A percentile compares a stretch with the other conserved stretches of the same genome.
Evolutionary conservation across 306 rosid genomes (phyloP).

Genomic region (Vigna trinervia): DNA sequence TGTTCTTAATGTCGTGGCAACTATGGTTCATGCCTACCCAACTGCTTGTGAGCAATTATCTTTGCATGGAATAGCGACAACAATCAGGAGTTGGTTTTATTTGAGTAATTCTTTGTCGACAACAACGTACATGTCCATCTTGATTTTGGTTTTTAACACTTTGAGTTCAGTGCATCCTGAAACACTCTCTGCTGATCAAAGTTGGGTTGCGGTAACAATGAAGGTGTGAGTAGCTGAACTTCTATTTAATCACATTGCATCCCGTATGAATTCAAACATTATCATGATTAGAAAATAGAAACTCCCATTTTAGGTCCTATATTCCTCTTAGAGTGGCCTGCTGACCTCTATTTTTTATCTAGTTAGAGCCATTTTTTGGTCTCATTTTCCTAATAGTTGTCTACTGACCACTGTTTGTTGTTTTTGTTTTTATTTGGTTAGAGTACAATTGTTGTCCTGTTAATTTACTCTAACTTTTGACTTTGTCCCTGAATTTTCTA

Average conservation of each 20-base stretch:
- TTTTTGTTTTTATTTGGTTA: background rate
- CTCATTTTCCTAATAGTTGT: slow-evolving; percentile 19
- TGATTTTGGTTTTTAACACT: slow-evolving; percentile 61
- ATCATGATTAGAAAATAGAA: slow-evolving; percentile 32
- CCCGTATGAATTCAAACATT: slow-evolving; percentile 32
- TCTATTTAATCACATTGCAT: slow-evolving; percentile 26
- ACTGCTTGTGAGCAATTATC: slow-evolving; percentile 69
- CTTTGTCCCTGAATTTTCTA: slow-evolving; percentile 17
- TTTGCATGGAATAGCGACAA: slow-evolving; percentile 63
- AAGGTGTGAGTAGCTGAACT: slow-evolving; percentile 60
- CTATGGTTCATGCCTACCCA: slow-evolving; percentile 59
- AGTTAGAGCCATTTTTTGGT: background rate
- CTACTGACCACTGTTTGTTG: background rate
- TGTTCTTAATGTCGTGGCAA: slow-evolving; percentile 58
- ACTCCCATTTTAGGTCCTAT: background rate
- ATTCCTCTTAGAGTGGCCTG: slow-evolving; percentile 24
- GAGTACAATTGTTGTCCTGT: slow-evolving; percentile 31
- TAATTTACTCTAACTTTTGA: slow-evolving; percentile 26
- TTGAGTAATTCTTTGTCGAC: slow-evolving; percentile 49
- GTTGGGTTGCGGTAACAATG: slow-evolving; percentile 71
- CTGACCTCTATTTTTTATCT: background rate
- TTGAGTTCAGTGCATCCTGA: slow-evolving; percentile 65
- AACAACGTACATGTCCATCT: slow-evolving; percentile 52
- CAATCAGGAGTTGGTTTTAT: slow-evolving; percentile 55
- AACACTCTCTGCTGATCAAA: slow-evolving; percentile 67